These are phyloP conservation scores for Dichotomopilus funicola DNA, from an alignment of 2,329 filamentous ascomycete genomes.

Conservation along the genomic window DNA sequence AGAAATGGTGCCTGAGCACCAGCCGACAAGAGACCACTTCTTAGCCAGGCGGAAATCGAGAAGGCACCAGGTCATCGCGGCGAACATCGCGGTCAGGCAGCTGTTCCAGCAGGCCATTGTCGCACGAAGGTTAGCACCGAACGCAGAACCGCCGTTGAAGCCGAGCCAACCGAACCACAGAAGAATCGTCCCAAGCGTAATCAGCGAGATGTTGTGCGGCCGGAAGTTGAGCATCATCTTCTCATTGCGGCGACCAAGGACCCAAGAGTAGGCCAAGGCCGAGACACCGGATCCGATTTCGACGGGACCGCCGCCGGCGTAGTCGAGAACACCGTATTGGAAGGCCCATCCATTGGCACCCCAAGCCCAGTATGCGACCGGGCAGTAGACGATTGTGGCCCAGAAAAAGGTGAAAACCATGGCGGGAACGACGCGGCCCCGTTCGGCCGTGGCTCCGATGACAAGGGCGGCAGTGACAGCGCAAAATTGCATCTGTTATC, in stretches of 20 bases:
- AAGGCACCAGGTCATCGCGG: conserved; percentile 85
- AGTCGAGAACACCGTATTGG: conserved; percentile 88
- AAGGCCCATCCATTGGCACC: conserved; percentile 89
- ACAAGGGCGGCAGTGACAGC: conserved; percentile 87
- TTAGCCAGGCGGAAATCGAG: conserved; percentile 90
- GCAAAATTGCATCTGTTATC: conserved; percentile 84
- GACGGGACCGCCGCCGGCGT: conserved; percentile 92
- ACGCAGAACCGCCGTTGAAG: conserved; percentile 95
- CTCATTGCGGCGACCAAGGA: conserved; percentile 92
- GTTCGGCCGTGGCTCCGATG: conserved; percentile 86
- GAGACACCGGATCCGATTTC: conserved; percentile 93
- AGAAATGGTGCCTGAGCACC: conserved; percentile 66
- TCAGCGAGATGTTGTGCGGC: conserved; percentile 95
- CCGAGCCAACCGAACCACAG: conserved; percentile 99
- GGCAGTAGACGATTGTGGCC: conserved; percentile 97
- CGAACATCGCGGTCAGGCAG: conserved; percentile 88
- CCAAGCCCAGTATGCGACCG: conserved; percentile 94
- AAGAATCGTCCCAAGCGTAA: conserved; percentile 88
- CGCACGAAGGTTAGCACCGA: conserved; percentile 88
- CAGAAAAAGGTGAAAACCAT: conserved; percentile 96
- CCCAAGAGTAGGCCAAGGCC: conserved; percentile 89
- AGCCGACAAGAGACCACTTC: conserved; percentile 82
- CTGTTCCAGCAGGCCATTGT: conserved; percentile 98
- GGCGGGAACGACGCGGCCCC: conserved; percentile 83
- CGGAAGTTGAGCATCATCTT: conserved; percentile 99